Evolutionary conservation across 768 basidiomycete genomes (phyloP), one percentile per base, ranked within the genome.

Genomic region (Daedaleopsis sinensis): DNA sequence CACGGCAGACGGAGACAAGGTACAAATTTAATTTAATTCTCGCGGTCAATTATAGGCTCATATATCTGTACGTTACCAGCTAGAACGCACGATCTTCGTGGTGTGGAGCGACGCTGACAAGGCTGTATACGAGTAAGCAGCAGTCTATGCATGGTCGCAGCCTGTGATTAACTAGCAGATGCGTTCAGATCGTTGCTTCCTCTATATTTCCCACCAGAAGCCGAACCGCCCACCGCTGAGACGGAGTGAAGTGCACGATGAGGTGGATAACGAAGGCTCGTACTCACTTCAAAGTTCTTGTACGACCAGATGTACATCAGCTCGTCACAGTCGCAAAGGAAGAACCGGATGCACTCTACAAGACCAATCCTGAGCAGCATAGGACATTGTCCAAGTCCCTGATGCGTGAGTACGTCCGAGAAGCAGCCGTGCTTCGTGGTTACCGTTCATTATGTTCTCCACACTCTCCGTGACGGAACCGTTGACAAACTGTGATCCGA

Each of bases 41-140:
- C 42, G 21, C 15, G 52, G 23, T 55, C 35, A 47, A 8, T 54
- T 4, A 44, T n/a, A 16, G 23, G n/a, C 15, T 39, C 16, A 27
- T 21, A 11, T 18, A 27, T 32, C 21, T 21, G 8, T 8, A 21
- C 23, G 8, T 52, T 18, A n/a, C 27, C 56, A 79, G 78, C 64
- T 93, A n/a, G 86, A 91, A 42, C 83, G 86, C 47, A 78, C 91
- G 18, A 81, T 93, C 7, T 92, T 94, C 64, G 86, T 89, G 9
- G 87, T 91, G 24, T 93, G 87, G 80, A 84, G 80, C 46, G 77
- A 87, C 65, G 79, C 75, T 55, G 91, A 94, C 68, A 82, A 79
- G 62, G 73, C 73, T 1, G 82, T 86, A 1, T 93, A 91, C 62
- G 77, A 84, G 91, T 93, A 67, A 61, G 86, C 80, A 46, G 27